Base-by-base conservation (phyloP, 2,329 filamentous ascomycete genomes). In the Capronia coronata region DNA sequence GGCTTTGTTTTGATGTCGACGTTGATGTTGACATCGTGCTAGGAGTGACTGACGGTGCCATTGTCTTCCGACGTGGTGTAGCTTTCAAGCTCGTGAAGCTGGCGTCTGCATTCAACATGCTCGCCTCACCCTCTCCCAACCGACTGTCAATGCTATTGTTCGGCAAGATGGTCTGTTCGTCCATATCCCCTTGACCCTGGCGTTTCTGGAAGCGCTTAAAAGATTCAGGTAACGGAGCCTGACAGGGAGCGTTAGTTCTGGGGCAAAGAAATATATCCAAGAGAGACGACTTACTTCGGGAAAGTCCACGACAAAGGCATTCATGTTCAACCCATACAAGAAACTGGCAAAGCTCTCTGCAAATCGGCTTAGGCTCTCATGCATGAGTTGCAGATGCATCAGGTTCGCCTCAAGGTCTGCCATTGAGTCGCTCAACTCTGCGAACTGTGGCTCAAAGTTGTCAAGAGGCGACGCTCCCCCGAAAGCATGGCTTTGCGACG, bases 281-380 rank as follows among this genome's bases (percentile, higher is more conserved):
- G 22, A 2, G 32, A 41, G 19, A n/a, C 41, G 23, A 48, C 65
- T 44, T 70, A 89, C 89, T 80, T 98, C 93, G 0, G 89, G 87
- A 58, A 96, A 98, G 67, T 98, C 93, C 25, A 97, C 90, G 67
- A 91, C 97, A 66, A 97, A 98, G 1, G 93, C 93, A 68, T 96
- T 97, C 90, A 98, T 96, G 65, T 97, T 97, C 65, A 98, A 68
- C 1, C 93, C 93, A 62, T 97, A 98, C 39, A 98, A 71, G 63
- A 98, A 97, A 60, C 85, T 88, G 1, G 89, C 89, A 68, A 98
- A 98, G 64, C 86, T 94, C 75, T 98, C 93, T 68, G 84, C 91
- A 69, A 98, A 98, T 21, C 93, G 81, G 19, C 87, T 82, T 59
- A 98, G 70, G 63, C 87, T 94, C 72, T 97, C 91, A 64, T 98